Evolutionary conservation across 2,329 filamentous ascomycete species (phyloP), one percentile per base, ranked within the genome.

Genomic region (Sarocladium brachiariae): DNA sequence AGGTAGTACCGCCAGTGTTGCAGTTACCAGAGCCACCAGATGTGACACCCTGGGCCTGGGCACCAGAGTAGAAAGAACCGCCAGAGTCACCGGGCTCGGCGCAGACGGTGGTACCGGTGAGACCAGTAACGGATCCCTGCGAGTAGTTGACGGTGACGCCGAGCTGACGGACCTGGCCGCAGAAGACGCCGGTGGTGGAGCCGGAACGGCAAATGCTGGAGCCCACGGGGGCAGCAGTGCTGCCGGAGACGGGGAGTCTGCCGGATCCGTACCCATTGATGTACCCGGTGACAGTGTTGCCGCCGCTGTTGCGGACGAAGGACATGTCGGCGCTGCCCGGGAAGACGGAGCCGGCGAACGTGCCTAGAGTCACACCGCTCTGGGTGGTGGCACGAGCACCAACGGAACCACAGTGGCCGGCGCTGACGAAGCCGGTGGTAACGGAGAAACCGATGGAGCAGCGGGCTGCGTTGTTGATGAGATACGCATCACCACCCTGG

Each of bases 1-100:
- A 70, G 54, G 67, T 70, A 0, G 50, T 59, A 31, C 67, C 67
- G 51, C 67, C 67, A 27, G 31, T 37, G n/a, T 33, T 46, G 63
- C 67, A 70, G 65, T 69, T 52, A 41, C 67, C 67, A 48, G 60
- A 65, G 56, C 67, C 67, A 59, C 67, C 67, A 1, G 67, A 70
- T 56, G 66, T 69, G 55, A 70, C 67, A 59, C 67, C 67, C 62
- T 70, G 67, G 52, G 67, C 67, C 62, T 70, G 67, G 50, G 65
- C 43, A 47, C 67, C 67, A 52, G 65, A 58, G 65, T 68, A 70
- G 52, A 59, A 69, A 30, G 67, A 65, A 52, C 67, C 67, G 50
- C 67, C 67, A 47, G 67, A 70, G 63, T 70, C 67, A 53, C 67
- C 67, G 54, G 65, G 65, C 65, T 70, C 67, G 50, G 67, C 66